phyloP scores from a whole-genome alignment of 1,139 yeast genomes.

The Kodamaea arcana region DNA sequence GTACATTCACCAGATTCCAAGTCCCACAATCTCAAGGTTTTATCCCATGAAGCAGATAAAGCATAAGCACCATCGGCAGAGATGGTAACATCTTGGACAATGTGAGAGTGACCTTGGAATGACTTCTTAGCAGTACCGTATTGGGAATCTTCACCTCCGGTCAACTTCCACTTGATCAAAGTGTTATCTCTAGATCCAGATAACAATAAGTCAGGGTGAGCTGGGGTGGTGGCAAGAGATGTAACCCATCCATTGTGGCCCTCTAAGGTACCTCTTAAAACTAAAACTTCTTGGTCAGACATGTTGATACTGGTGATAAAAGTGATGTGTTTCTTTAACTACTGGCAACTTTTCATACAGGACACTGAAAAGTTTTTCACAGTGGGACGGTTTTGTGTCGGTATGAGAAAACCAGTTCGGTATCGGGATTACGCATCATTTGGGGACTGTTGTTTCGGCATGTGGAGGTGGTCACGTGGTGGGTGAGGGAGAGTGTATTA shows the following conservation, averaged over 20 bases:
- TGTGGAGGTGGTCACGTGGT: background rate
- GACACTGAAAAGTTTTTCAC: constrained; percentile 4
- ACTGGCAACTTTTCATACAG: background rate
- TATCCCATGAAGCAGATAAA: constrained; percentile 99
- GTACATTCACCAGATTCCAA: constrained; percentile 91
- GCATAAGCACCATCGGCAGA: constrained; percentile 99
- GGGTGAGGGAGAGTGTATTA: no score
- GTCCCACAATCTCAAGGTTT: constrained; percentile 98
- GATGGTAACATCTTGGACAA: constrained; percentile 96
- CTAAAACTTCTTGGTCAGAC: constrained; percentile 90
- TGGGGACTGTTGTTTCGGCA: constrained; percentile 37
- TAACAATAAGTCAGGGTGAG: constrained; percentile 96
- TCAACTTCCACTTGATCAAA: constrained; percentile 97
- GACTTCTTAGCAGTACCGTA: constrained; percentile 99
- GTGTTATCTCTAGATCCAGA: constrained; percentile 99
- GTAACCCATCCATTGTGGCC: constrained; percentile 92
- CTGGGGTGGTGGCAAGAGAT: constrained; percentile 96
- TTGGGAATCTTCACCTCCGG: constrained; percentile 91
- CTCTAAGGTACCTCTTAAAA: constrained; percentile 98
- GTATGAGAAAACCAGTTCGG: constrained; percentile 12
- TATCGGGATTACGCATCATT: constrained; percentile 32
- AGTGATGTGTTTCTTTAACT: background rate
- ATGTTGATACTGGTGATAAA: constrained; percentile 33
- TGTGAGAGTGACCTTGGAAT: constrained; percentile 98
- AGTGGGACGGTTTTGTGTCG: background rate